phyloP scores from a whole-genome alignment of 257 asterid species.

The Gentiana macrophylla region DNA sequence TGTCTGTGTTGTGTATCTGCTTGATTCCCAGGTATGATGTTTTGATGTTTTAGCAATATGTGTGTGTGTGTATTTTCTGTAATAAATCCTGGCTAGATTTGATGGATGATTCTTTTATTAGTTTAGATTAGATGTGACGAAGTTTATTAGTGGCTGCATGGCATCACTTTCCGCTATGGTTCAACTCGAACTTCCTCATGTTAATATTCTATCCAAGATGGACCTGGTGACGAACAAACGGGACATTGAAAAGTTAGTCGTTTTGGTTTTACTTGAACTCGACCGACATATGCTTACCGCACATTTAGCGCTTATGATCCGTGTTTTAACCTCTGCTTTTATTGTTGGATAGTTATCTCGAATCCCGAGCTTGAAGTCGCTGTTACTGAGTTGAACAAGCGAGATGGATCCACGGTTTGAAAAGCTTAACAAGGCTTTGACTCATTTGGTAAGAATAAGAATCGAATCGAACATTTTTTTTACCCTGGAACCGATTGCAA shows the following conservation, averaged over 20 bases:
- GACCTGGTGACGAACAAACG: conserved; percentile 91
- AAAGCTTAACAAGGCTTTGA: conserved; percentile 74
- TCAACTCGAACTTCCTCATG: conserved; percentile 96
- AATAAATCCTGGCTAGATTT: neutral
- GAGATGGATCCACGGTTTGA: conserved; percentile 86
- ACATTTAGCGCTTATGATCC: conserved; percentile 1
- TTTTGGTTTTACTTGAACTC: neutral
- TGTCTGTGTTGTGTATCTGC: no score
- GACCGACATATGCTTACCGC: neutral
- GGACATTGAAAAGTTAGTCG: conserved; percentile 76
- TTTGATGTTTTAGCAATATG: no score
- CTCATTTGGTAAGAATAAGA: conserved; percentile 59
- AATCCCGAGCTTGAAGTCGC: conserved; percentile 47
- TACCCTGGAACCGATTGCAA: no score
- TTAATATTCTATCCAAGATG: conserved; percentile 95
- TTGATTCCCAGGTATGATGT: no score
- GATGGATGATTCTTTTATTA: conserved; percentile 11
- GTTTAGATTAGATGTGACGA: conserved; percentile 97
- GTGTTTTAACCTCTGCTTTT: neutral
- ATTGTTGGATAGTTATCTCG: conserved; percentile 44
- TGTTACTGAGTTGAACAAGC: conserved; percentile 73
- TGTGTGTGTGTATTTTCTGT: no score
- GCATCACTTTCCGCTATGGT: conserved; percentile 97
- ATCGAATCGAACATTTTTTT: neutral
- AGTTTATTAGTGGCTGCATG: conserved; percentile 98